These are phyloP conservation scores for Trichoderma atroviride DNA, from an alignment of 2,329 filamentous ascomycete species.

Conservation along the genomic window DNA sequence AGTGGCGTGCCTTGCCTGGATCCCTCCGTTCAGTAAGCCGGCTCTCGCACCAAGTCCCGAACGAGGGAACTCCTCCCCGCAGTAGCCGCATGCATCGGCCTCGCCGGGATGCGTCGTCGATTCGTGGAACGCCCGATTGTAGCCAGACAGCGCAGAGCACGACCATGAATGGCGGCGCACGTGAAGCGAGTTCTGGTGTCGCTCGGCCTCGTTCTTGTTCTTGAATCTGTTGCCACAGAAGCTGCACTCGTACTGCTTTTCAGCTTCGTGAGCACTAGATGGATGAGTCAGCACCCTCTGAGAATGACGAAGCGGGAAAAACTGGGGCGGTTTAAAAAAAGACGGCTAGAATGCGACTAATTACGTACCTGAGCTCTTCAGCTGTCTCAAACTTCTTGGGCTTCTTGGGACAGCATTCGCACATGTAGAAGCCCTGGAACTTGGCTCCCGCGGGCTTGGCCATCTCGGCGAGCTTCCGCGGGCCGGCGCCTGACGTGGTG, in stretches of 20 bases:
- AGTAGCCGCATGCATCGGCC: slow-evolving; percentile 88
- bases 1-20: slow-evolving; percentile 56
- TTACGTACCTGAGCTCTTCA: slow-evolving; percentile 74
- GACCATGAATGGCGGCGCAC: slow-evolving; percentile 95
- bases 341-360: neutral
- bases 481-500: slow-evolving; percentile 52
- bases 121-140: slow-evolving; percentile 83
- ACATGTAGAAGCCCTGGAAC: slow-evolving; percentile 64
- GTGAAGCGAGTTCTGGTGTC: slow-evolving; percentile 94
- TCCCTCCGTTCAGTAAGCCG: slow-evolving; percentile 40
- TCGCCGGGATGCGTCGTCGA: slow-evolving; percentile 68
- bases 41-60: slow-evolving; percentile 47
- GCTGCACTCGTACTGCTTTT: slow-evolving; percentile 93
- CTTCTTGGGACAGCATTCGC: slow-evolving; percentile 96
- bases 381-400: slow-evolving; percentile 90
- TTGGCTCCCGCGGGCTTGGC: slow-evolving; percentile 52
- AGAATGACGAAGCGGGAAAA: neutral
- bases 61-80: slow-evolving; percentile 81
- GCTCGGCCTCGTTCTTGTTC: slow-evolving; percentile 97
- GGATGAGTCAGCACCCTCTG: slow-evolving; percentile 1
- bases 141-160: slow-evolving; percentile 80
- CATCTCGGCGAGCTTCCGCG: slow-evolving; percentile 56
- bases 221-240: slow-evolving; percentile 97
- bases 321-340: neutral
- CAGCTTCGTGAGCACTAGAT: slow-evolving; percentile 78